Percentiles rank a stretch among this genome's conserved stretches.
Evolutionary conservation across 192 early-diverging fungal genomes (phyloP).

Genomic region (Backusella circina): DNA sequence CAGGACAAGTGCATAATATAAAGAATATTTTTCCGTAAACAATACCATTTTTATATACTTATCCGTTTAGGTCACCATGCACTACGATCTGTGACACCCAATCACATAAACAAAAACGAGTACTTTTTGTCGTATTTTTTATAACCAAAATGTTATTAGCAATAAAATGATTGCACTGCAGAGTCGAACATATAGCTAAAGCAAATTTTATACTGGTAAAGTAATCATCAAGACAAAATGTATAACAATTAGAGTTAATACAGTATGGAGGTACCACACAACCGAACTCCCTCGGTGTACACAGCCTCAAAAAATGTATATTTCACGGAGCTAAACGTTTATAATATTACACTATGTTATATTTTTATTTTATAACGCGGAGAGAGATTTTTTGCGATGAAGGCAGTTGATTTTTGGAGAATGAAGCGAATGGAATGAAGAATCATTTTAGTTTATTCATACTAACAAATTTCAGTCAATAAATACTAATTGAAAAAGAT

Average conservation of each 20-base stretch:
- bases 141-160: neutral
- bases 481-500: neutral
- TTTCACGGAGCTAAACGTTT: neutral
- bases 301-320: neutral
- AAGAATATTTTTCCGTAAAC: neutral
- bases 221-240: neutral
- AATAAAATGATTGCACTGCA: neutral
- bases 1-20: neutral
- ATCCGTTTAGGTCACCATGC: neutral
- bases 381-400: neutral
- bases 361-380: neutral
- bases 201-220: neutral
- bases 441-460: neutral
- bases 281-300: neutral
- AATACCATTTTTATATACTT: neutral
- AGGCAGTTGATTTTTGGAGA: neutral
- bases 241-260: neutral
- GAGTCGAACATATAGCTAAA: neutral
- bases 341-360: neutral
- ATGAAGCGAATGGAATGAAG: too few species aligned
- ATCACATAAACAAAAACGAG: neutral
- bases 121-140: neutral
- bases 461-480: neutral
- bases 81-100: neutral
- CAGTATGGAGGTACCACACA: neutral